Evolutionary conservation across 2,329 filamentous ascomycete genomes (phyloP).

Genomic region (Colletotrichum tofieldiae): DNA sequence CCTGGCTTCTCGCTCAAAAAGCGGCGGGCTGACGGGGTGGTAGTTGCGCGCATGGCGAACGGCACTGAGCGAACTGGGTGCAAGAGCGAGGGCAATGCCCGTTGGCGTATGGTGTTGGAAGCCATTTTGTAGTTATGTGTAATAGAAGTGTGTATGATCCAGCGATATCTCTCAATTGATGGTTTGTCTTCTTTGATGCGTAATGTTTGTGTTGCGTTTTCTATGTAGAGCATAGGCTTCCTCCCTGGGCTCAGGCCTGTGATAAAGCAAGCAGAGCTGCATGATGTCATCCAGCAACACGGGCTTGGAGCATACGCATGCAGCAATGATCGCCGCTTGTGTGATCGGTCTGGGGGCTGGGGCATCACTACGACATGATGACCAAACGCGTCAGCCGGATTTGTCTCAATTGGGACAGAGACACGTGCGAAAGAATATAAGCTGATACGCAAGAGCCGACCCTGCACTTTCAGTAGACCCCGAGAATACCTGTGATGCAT

Average conservation of each 20-base stretch:
- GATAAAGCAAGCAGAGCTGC: constrained; percentile 3
- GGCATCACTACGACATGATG: constrained; percentile 20
- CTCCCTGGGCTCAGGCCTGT: background rate
- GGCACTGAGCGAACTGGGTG: background rate
- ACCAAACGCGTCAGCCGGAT: constrained; percentile 1
- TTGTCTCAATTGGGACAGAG: background rate
- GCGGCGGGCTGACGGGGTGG: background rate
- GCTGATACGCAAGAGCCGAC: too few species aligned
- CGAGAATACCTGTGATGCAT: too few species aligned
- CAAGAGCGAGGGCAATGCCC: background rate
- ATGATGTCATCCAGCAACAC: constrained; percentile 36
- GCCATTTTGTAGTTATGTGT: constrained; percentile 6
- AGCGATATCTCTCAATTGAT: background rate
- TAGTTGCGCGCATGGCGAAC: background rate
- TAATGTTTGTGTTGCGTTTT: too few species aligned
- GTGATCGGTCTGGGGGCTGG: constrained; percentile 1
- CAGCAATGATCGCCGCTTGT: constrained; percentile 38
- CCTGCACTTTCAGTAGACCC: background rate
- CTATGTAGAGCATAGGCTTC: too few species aligned
- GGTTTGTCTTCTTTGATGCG: background rate
- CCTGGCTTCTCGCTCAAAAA: constrained; percentile 37
- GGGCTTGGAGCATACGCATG: background rate
- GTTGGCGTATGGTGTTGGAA: background rate
- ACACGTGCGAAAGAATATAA: background rate
- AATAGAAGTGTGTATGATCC: background rate